These are phyloP conservation scores for Penicillium sp. DNA, from an alignment of 2,329 filamentous ascomycete genomes.

Conservation along the genomic window DNA sequence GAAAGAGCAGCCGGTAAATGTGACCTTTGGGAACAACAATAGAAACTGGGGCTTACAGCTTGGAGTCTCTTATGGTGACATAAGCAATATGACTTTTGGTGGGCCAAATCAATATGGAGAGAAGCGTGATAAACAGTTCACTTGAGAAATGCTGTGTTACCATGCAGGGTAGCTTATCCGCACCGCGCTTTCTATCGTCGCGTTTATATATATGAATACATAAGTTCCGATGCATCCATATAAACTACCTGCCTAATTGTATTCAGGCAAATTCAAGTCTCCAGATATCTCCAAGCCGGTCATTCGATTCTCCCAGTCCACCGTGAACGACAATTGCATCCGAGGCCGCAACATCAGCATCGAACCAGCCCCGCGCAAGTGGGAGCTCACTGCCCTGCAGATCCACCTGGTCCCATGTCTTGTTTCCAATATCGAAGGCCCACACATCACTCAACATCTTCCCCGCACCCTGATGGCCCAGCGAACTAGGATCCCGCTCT, in stretches of 20 bases:
- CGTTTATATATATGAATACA: not conserved
- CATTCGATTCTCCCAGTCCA: constrained; percentile 54
- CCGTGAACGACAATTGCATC: constrained; percentile 49
- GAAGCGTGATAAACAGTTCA: not conserved
- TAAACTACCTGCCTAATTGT: too few species aligned
- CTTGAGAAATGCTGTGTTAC: not conserved
- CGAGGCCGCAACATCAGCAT: constrained; percentile 45
- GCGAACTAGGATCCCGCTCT: constrained; percentile 53
- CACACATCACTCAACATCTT: constrained; percentile 58
- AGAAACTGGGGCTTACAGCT: not conserved
- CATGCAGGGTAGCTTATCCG: not conserved
- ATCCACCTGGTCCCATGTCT: constrained; percentile 37
- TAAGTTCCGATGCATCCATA: not conserved
- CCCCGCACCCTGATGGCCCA: constrained; percentile 57
- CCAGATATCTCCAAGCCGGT: constrained; percentile 54
- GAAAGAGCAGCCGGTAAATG: not conserved
- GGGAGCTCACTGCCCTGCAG: constrained; percentile 32
- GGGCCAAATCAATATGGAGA: not conserved
- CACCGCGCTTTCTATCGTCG: not conserved
- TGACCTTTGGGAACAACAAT: constrained; percentile 3
- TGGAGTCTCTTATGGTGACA: constrained; percentile 1
- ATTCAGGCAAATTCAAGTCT: constrained; percentile 32
- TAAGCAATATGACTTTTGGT: constrained; percentile 1
- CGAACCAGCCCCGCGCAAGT: constrained; percentile 54
- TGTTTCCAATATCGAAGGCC: constrained; percentile 42